Evolutionary conservation across 805 yeast species (phyloP).

Genomic region (Starmerella vaccinii): DNA sequence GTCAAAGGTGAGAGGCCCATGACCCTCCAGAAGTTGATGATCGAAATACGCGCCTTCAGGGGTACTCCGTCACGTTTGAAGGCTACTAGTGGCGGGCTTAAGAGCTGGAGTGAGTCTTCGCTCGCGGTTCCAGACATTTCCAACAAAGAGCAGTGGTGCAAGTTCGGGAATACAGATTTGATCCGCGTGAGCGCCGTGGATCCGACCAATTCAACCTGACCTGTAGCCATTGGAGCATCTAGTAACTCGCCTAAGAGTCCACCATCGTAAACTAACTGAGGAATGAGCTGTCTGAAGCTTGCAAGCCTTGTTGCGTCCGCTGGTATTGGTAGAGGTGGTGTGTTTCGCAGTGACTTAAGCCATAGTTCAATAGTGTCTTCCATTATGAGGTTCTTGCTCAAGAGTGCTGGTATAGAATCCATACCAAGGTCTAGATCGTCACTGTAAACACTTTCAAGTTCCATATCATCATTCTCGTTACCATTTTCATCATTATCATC

Average conservation of each 20-base stretch:
- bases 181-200: constrained; percentile 9
- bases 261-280: constrained; percentile 33
- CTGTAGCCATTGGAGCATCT: constrained; percentile 12
- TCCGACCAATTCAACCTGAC: constrained; percentile 9
- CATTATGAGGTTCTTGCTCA: neutral
- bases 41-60: constrained; percentile 32
- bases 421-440: neutral
- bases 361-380: constrained; percentile 10
- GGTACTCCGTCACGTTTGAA: constrained; percentile 25
- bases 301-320: constrained; percentile 18
- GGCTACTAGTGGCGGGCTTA: constrained; percentile 29
- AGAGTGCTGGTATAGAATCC: neutral
- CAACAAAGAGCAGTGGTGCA: constrained; percentile 5
- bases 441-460: neutral
- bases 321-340: constrained; percentile 1
- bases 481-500: constrained; percentile 13
- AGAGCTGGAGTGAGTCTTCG: constrained; percentile 14
- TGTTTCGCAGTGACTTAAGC: constrained; percentile 4
- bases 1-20: constrained; percentile 31
- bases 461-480: neutral
- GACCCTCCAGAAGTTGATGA: constrained; percentile 34
- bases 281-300: constrained; percentile 25
- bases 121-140: neutral
- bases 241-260: constrained; percentile 22
- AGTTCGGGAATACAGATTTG: neutral